phyloP scores from a whole-genome alignment of 1,139 yeast genomes.

The Yamadazyma siamensis region DNA sequence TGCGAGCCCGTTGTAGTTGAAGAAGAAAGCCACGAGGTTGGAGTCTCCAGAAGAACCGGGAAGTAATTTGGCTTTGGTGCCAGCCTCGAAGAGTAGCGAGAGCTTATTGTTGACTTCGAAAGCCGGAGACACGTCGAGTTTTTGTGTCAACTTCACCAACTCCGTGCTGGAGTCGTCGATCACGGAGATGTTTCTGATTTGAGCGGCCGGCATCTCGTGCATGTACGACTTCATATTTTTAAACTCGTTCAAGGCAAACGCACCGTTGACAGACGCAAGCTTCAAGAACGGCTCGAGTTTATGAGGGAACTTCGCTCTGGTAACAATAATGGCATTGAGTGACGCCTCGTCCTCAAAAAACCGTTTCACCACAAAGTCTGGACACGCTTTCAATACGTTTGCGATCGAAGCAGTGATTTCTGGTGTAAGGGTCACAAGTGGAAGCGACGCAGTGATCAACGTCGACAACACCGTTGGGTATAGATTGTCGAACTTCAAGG shows the following conservation, averaged over 20 bases:
- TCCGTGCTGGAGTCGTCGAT: conserved; percentile 55
- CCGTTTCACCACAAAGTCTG: conserved; percentile 51
- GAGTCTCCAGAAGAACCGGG: conserved; percentile 42
- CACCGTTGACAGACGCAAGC: conserved; percentile 60
- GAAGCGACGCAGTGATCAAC: conserved; percentile 57
- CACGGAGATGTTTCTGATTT: conserved; percentile 35
- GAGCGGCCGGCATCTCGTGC: conserved; percentile 34
- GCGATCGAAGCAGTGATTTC: conserved; percentile 51
- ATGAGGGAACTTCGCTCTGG: conserved; percentile 77
- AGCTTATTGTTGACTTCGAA: conserved; percentile 44
- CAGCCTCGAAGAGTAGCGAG: conserved; percentile 42
- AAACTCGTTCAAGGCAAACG: conserved; percentile 64
- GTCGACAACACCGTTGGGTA: conserved; percentile 60
- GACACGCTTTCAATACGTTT: conserved; percentile 50
- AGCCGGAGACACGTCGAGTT: conserved; percentile 48
- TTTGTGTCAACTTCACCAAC: conserved; percentile 38
- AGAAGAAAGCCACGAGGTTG: conserved; percentile 66
- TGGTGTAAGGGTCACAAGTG: conserved; percentile 59
- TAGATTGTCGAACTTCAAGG: conserved; percentile 48
- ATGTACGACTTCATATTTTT: conserved; percentile 60
- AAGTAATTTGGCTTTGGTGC: conserved; percentile 69
- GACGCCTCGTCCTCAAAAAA: conserved; percentile 58
- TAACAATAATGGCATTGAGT: conserved; percentile 51
- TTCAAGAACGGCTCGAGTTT: conserved; percentile 60
- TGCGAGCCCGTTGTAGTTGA: conserved; percentile 84